Evolutionary conservation across 805 yeast genomes (phyloP).

Genomic region (Wickerhamiella musiphila): DNA sequence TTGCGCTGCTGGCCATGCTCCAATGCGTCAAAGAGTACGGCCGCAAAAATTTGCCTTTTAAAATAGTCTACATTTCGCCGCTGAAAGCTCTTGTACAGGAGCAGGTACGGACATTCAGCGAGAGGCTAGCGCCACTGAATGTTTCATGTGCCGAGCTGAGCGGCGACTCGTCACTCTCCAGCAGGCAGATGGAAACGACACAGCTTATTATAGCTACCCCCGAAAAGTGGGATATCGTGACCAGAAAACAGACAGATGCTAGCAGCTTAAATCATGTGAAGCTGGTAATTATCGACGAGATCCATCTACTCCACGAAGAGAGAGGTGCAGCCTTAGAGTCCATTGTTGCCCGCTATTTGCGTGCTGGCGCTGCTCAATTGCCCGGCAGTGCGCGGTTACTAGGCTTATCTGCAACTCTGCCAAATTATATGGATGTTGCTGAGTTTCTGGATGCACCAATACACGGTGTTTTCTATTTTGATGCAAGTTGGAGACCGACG

Average conservation of each 20-base stretch:
- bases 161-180: conserved; percentile 70
- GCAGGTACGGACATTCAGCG: conserved; percentile 70
- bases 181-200: conserved; percentile 56
- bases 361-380: conserved; percentile 21
- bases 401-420: conserved; percentile 85
- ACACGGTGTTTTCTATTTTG: conserved; percentile 57
- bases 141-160: conserved; percentile 70
- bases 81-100: conserved; percentile 90
- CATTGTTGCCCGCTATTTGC: conserved; percentile 58
- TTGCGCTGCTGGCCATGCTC: conserved; percentile 74
- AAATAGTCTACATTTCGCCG: conserved; percentile 82
- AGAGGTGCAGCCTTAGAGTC: conserved; percentile 91
- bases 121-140: conserved; percentile 48
- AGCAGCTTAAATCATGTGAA: conserved; percentile 48
- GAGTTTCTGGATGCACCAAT: conserved; percentile 49
- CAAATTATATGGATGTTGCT: conserved; percentile 79
- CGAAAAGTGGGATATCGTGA: conserved; percentile 93
- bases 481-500: conserved; percentile 73
- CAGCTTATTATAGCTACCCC: conserved; percentile 87
- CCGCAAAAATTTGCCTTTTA: conserved; percentile 24
- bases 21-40: conserved; percentile 37
- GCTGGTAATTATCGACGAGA: conserved; percentile 74
- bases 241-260: conserved; percentile 59
- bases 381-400: conserved; percentile 42
- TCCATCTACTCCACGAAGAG: conserved; percentile 80